Conservation (phyloP, 495 filamentous ascomycete species). For the Penicillium verhagenii region DNA sequence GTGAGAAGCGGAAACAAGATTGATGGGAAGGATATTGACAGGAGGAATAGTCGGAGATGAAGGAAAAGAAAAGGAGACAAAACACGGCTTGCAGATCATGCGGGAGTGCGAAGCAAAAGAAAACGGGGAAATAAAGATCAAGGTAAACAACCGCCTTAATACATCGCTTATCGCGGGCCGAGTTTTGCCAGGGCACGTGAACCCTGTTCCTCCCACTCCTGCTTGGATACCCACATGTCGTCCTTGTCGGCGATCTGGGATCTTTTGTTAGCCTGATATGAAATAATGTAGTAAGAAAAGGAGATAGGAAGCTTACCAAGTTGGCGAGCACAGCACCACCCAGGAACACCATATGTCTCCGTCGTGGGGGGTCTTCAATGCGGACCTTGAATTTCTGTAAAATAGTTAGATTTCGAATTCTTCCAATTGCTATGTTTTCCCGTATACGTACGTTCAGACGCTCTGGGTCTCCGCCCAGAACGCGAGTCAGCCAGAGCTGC, state of each 20-base stretch:
- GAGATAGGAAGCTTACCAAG: constrained; percentile 58
- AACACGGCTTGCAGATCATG: constrained; percentile 27
- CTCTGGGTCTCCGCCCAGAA: constrained; percentile 86
- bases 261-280: constrained; percentile 16
- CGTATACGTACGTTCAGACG: constrained; percentile 65
- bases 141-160: constrained; percentile 21
- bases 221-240: constrained; percentile 96
- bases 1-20: constrained; percentile 17
- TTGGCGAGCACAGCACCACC: constrained; percentile 96
- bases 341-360: constrained; percentile 98
- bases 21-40: constrained; percentile 27
- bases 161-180: constrained; percentile 62
- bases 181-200: constrained; percentile 84
- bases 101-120: constrained; percentile 19
- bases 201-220: constrained; percentile 95
- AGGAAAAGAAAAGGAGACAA: constrained; percentile 6
- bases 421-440: background rate
- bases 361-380: constrained; percentile 94
- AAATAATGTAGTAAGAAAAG: background rate
- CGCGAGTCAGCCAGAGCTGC: constrained; percentile 94
- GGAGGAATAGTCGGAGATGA: constrained; percentile 7
- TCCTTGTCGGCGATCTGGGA: constrained; percentile 90
- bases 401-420: constrained; percentile 16
- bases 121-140: constrained; percentile 12
- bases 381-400: constrained; percentile 95